These are phyloP conservation scores for Hyphopichia burtonii DNA, from an alignment of 1,139 yeast species.

Conservation along the genomic window DNA sequence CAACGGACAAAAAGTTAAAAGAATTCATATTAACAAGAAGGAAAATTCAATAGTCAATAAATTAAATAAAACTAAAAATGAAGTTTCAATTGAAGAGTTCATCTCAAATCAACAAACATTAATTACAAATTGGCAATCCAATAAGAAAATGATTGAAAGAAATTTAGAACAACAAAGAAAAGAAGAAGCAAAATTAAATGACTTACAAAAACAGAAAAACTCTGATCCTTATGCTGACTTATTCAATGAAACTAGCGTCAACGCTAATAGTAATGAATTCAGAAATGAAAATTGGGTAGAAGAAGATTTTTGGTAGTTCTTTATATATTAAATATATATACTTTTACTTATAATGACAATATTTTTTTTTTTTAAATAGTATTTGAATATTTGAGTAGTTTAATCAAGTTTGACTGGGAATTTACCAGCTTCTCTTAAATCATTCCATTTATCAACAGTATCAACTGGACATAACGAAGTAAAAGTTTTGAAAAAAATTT, in stretches of 20 bases:
- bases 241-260: slow-evolving; percentile 48
- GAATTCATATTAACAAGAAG: slow-evolving; percentile 54
- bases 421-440: slow-evolving; percentile 72
- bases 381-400: background rate
- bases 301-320: slow-evolving; percentile 58
- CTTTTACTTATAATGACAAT: background rate
- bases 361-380: background rate
- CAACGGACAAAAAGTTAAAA: slow-evolving; percentile 52
- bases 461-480: slow-evolving; percentile 87
- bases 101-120: slow-evolving; percentile 46
- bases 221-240: slow-evolving; percentile 59
- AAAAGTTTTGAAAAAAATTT: slow-evolving; percentile 90
- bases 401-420: slow-evolving; percentile 43
- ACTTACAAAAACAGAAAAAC: slow-evolving; percentile 28
- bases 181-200: slow-evolving; percentile 20
- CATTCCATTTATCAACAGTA: slow-evolving; percentile 97
- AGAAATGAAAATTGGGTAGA: slow-evolving; percentile 60
- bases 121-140: slow-evolving; percentile 33
- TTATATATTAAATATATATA: background rate
- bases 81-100: slow-evolving; percentile 45
- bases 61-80: slow-evolving; percentile 62
- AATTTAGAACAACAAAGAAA: slow-evolving; percentile 25
- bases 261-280: slow-evolving; percentile 50
- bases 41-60: slow-evolving; percentile 66
- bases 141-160: slow-evolving; percentile 33